phyloP scores from a whole-genome alignment of 345 rosid species.

The Conringia planisiliqua region DNA sequence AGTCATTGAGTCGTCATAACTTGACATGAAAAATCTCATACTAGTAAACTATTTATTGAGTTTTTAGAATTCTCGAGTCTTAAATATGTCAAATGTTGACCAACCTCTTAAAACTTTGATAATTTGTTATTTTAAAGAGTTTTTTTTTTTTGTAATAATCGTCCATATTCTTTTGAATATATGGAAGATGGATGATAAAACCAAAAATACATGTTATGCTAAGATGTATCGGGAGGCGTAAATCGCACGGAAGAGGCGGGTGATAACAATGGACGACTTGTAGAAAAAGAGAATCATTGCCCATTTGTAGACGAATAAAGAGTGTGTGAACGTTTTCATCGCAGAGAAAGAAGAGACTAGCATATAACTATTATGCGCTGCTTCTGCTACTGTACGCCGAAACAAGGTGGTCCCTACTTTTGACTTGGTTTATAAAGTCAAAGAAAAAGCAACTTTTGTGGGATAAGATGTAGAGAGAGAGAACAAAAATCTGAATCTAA shows the following conservation, averaged over 20 bases:
- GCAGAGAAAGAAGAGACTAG: neutral
- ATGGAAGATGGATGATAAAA: neutral
- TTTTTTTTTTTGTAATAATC: neutral
- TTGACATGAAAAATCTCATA: no score
- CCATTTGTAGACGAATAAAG: constrained; percentile 4
- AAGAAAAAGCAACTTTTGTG: constrained; percentile 39
- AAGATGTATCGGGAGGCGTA: neutral
- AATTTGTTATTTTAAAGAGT: no score
- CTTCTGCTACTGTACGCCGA: neutral
- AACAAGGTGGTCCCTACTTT: constrained; percentile 39
- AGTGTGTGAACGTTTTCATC: neutral
- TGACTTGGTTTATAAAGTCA: constrained; percentile 64
- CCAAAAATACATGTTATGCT: neutral
- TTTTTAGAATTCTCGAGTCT: no score
- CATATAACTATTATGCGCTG: constrained; percentile 8
- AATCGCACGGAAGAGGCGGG: constrained; percentile 15
- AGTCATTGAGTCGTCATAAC: no score
- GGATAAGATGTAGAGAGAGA: constrained; percentile 20
- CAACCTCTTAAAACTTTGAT: no score
- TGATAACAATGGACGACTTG: neutral
- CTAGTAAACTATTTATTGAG: no score
- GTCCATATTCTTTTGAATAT: neutral
- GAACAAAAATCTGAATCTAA: neutral
- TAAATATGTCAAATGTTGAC: no score
- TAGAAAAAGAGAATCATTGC: constrained; percentile 8